Percentiles rank a stretch among this genome's conserved stretches.
These are phyloP conservation scores for Edaphochlamys debaryana DNA, from an alignment of 139 green algal species.

Conservation along the genomic window DNA sequence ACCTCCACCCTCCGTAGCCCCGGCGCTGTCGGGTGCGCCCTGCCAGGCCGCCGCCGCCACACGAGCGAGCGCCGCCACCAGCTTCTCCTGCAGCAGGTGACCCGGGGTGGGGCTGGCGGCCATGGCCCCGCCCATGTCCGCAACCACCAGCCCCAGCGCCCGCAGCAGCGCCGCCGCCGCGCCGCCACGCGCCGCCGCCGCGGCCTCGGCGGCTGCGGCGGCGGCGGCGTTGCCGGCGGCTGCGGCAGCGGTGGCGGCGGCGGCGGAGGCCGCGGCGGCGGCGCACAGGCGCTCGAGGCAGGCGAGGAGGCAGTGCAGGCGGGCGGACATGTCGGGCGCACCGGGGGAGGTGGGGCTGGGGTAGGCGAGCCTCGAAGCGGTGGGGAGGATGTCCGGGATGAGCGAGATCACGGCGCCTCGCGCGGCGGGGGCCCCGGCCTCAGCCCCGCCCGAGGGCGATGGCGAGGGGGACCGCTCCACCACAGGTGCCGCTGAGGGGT, in stretches of 20 bases:
- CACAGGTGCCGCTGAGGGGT: background rate
- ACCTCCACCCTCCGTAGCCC: background rate
- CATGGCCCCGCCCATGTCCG: constrained; percentile 22
- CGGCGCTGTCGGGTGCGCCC: background rate
- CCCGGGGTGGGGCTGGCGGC: background rate
- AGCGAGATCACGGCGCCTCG: background rate
- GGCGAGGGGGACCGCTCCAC: no score
- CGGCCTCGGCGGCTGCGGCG: background rate
- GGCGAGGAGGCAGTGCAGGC: constrained; percentile 11
- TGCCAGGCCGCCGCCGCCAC: constrained; percentile 16
- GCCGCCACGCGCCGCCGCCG: background rate
- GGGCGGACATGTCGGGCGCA: constrained; percentile 8
- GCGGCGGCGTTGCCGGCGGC: background rate
- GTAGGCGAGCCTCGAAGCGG: background rate
- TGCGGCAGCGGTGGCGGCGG: background rate
- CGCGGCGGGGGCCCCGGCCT: no score
- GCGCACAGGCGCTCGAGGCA: constrained; percentile 14
- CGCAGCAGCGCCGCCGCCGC: constrained; percentile 6
- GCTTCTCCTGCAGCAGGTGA: constrained; percentile 13
- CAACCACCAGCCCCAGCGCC: background rate
- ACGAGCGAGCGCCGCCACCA: background rate
- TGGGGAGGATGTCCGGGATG: background rate
- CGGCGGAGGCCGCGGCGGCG: background rate
- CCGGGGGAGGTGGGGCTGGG: constrained; percentile 8
- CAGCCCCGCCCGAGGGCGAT: no score